Conservation (phyloP, 371 early-diverging fungal species). For the Coemansia sp. region DNA sequence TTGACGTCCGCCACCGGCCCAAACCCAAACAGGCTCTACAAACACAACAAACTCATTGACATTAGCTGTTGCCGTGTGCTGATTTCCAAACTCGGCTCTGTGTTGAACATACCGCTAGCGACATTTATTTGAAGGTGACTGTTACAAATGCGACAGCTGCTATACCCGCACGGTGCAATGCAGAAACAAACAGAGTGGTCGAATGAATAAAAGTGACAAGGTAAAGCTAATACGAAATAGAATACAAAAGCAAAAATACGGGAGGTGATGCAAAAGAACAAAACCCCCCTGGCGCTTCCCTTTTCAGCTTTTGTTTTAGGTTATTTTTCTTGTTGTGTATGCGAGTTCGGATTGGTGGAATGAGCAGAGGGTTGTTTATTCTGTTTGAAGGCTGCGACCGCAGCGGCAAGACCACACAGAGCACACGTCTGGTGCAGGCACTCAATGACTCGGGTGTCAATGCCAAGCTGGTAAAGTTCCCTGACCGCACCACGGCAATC, state of each 20-base stretch:
- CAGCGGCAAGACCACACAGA: constrained; percentile 94
- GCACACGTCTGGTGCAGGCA: constrained; percentile 61
- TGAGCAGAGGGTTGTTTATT: constrained; percentile 82
- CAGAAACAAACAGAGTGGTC: not conserved
- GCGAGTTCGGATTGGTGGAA: not conserved
- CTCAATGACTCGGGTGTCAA: constrained; percentile 56
- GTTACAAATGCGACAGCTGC: not conserved
- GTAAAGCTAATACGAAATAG: not conserved
- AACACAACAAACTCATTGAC: not conserved
- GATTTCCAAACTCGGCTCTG: not conserved
- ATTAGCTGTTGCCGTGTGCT: not conserved
- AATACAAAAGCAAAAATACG: not conserved
- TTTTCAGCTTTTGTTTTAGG: not conserved
- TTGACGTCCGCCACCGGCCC: constrained; percentile 86
- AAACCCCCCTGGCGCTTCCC: not conserved
- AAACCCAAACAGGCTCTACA: constrained; percentile 78
- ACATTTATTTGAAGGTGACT: constrained; percentile 14
- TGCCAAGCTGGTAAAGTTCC: constrained; percentile 68
- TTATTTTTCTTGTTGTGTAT: not conserved
- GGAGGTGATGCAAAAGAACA: not conserved
- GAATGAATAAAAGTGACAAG: not conserved
- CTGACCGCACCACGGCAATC: constrained; percentile 89
- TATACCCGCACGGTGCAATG: not conserved
- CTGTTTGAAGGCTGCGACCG: constrained; percentile 98
- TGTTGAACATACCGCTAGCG: constrained; percentile 31